These are phyloP conservation scores for Cutaneotrichosporon cavernicola DNA, from an alignment of 1,284 basidiomycete genomes.

Conservation along the genomic window DNA sequence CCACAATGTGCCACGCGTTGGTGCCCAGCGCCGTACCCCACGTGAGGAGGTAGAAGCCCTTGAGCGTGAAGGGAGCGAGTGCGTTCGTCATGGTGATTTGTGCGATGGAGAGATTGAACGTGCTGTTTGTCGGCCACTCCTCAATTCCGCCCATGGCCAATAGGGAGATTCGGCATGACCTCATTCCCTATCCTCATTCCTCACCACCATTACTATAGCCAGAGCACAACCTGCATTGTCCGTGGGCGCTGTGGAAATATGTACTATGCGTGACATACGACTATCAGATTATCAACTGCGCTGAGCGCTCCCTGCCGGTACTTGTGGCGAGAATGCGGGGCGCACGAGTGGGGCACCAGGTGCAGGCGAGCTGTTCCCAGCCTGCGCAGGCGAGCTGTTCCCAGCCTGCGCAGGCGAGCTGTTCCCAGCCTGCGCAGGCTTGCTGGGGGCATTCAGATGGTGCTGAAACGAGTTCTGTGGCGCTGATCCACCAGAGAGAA, in stretches of 20 bases:
- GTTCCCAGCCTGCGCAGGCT: neutral
- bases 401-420: neutral
- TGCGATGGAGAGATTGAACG: neutral
- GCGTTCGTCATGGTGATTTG: slow-evolving; percentile 33
- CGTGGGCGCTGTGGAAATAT: neutral
- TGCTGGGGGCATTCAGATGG: slow-evolving; percentile 12
- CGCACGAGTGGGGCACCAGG: slow-evolving; percentile 4
- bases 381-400: neutral
- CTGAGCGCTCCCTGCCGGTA: slow-evolving; percentile 16
- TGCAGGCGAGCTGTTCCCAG: neutral
- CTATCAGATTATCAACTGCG: neutral
- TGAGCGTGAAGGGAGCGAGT: slow-evolving; percentile 50
- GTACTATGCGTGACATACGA: slow-evolving; percentile 1
- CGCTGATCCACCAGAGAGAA: slow-evolving; percentile 26
- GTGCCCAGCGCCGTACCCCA: slow-evolving; percentile 52
- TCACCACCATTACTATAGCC: neutral
- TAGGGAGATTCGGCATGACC: neutral
- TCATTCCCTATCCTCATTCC: neutral
- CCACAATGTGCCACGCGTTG: slow-evolving; percentile 48
- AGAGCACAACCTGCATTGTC: neutral
- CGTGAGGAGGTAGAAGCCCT: slow-evolving; percentile 53
- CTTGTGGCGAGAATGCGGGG: slow-evolving; percentile 14
- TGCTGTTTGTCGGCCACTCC: neutral
- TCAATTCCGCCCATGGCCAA: neutral
- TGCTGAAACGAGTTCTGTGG: slow-evolving; percentile 26